These are phyloP conservation scores for Endogone sp. DNA, from an alignment of 192 early-diverging fungal genomes.

Conservation along the genomic window DNA sequence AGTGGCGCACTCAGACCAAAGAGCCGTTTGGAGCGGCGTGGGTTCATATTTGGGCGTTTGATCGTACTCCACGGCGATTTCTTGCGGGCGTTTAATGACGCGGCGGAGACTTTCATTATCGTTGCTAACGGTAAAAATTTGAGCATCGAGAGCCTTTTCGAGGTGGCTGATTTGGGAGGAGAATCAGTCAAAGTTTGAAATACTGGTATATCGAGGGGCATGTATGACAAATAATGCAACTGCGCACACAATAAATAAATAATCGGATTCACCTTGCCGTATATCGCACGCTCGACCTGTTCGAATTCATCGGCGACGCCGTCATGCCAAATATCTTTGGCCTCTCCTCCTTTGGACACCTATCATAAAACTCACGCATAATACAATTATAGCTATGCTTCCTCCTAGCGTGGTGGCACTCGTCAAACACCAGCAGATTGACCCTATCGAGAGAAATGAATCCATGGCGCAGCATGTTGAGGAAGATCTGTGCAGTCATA, in stretches of 20 bases:
- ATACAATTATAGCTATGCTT: conserved; percentile 74
- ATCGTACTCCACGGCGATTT: conserved; percentile 46
- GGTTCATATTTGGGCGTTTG: conserved; percentile 34
- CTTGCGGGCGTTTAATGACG: conserved; percentile 36
- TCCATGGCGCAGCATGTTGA: conserved; percentile 71
- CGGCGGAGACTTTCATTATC: conserved; percentile 22
- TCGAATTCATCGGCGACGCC: conserved; percentile 73
- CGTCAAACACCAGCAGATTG: conserved; percentile 90
- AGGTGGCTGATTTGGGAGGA: conserved; percentile 37
- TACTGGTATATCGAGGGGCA: too few relatives aligned
- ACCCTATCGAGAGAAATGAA: conserved; percentile 63
- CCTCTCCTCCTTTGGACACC: conserved; percentile 32
- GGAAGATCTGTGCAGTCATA: conserved; percentile 83
- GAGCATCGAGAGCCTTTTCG: conserved; percentile 49
- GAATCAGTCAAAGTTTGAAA: too few relatives aligned
- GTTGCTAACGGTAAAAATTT: conserved; percentile 51
- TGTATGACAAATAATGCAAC: neutral
- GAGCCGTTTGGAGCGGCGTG: conserved; percentile 35
- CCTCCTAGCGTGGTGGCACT: conserved; percentile 85
- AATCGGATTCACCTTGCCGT: conserved; percentile 10
- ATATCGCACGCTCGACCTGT: conserved; percentile 2
- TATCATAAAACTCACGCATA: conserved; percentile 79
- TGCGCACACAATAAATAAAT: too few relatives aligned
- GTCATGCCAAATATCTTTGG: conserved; percentile 94
- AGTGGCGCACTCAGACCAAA: conserved; percentile 31